Evolutionary conservation across 768 basidiomycete species (phyloP).

Genomic region (Paxillus rubicundulus): DNA sequence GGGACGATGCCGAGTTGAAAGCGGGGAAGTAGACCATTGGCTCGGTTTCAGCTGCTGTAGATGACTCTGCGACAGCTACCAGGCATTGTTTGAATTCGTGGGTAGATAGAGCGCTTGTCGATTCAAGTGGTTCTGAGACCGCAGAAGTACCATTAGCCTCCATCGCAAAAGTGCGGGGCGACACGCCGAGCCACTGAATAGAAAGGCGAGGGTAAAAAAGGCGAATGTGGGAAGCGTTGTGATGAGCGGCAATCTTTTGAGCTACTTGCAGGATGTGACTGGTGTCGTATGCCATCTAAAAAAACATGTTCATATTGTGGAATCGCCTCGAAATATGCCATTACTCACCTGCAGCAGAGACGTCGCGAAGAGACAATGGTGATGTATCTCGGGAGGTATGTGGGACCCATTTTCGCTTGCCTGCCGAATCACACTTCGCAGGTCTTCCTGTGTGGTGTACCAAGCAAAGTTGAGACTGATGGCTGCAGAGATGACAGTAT

Average conservation of each 20-base stretch:
- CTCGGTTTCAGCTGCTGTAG: background rate
- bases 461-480: no score
- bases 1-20: background rate
- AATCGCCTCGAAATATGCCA: no score
- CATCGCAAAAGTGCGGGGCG: conserved; percentile 31
- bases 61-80: conserved; percentile 6
- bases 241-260: conserved; percentile 26
- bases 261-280: conserved; percentile 35
- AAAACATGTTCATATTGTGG: conserved; percentile 19
- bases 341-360: no score
- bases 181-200: conserved; percentile 41
- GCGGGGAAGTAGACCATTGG: background rate
- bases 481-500: no score
- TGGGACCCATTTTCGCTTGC: no score
- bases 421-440: no score
- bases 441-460: no score
- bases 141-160: conserved; percentile 15
- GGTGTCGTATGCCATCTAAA: conserved; percentile 45
- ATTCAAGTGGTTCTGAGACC: no score
- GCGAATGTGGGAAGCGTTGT: conserved; percentile 32
- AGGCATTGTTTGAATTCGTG: conserved; percentile 11
- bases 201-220: conserved; percentile 42
- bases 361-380: no score
- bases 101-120: no score
- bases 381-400: no score